Percentiles rank a stretch among this genome's conserved stretches.
phyloP scores from a whole-genome alignment of 345 rosid species.

The Triadica sebifera region DNA sequence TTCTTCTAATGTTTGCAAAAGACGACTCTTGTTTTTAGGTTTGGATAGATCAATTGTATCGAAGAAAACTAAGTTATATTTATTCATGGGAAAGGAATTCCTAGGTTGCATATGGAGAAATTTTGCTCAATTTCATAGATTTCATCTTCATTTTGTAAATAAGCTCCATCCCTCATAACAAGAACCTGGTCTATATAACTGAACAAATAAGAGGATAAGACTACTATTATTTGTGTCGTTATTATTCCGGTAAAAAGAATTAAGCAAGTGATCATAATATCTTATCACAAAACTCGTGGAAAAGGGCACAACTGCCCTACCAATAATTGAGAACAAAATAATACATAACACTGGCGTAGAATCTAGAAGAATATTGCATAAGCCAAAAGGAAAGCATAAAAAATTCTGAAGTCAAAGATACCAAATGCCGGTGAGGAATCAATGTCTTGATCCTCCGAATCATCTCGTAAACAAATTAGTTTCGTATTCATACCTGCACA shows the following conservation, averaged over 20 bases:
- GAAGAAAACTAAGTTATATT: not conserved
- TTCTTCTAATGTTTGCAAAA: not conserved
- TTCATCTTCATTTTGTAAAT: not conserved
- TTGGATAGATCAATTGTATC: not conserved
- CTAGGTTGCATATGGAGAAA: not conserved
- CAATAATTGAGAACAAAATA: slow-evolving; percentile 15
- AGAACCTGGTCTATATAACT: not conserved
- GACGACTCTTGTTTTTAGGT: not conserved
- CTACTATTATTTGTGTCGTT: not conserved
- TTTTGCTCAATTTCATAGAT: not conserved
- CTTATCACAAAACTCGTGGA: not conserved
- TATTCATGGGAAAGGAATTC: not conserved
- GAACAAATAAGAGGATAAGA: not conserved
- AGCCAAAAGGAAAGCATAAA: slow-evolving; percentile 16
- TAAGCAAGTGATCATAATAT: slow-evolving; percentile 2
- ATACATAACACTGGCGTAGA: slow-evolving; percentile 2
- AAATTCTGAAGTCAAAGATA: slow-evolving; percentile 8
- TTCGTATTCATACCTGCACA: slow-evolving; percentile 39
- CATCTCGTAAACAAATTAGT: too few species aligned
- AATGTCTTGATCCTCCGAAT: not conserved
- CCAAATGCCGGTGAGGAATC: slow-evolving; percentile 3
- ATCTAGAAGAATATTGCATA: slow-evolving; percentile 17
- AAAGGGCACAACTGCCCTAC: slow-evolving; percentile 10
- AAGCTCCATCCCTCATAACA: not conserved
- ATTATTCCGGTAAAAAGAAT: not conserved